A percentile compares a stretch with the other conserved stretches of the same genome.
Conservation (phyloP, 306 rosid species). For the Gastrolobium villosum region DNA sequence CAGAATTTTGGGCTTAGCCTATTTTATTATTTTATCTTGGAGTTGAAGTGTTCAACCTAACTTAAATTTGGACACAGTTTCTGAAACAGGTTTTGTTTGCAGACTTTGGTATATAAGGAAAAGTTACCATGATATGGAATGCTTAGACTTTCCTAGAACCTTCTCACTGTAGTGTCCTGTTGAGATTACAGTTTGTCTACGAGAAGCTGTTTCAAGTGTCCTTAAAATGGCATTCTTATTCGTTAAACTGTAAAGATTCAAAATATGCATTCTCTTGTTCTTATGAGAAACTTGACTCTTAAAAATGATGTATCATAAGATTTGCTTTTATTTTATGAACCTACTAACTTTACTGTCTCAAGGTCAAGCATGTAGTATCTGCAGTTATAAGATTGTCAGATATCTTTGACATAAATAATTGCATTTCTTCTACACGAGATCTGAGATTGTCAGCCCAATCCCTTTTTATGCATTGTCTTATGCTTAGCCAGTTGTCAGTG, state of each 20-base stretch:
- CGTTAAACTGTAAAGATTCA: constrained; percentile 8
- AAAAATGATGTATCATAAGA: not conserved
- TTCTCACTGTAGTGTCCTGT: not conserved
- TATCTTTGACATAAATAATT: not conserved
- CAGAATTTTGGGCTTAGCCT: not conserved
- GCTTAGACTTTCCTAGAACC: not conserved
- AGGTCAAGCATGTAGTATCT: constrained; percentile 26
- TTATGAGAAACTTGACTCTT: constrained; percentile 2
- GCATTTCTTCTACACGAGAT: constrained; percentile 32
- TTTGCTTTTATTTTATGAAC: not conserved
- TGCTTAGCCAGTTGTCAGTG: constrained; percentile 10
- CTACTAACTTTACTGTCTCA: constrained; percentile 34
- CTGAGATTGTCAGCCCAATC: constrained; percentile 4
- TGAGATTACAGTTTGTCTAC: constrained; percentile 14
- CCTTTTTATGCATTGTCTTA: not conserved
- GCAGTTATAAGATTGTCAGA: not conserved
- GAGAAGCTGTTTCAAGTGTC: constrained; percentile 13
- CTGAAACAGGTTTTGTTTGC: not conserved
- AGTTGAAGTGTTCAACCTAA: constrained; percentile 22
- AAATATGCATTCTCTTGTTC: constrained; percentile 26
- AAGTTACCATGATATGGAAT: constrained; percentile 24
- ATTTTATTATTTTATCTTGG: constrained; percentile 12
- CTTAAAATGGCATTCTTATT: not conserved
- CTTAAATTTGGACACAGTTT: constrained; percentile 18
- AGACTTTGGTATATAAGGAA: not conserved